A percentile compares a stretch with the other conserved stretches of the same genome.
phyloP scores from a whole-genome alignment of 2,329 filamentous ascomycete genomes.

The Aspergillus tamarii region DNA sequence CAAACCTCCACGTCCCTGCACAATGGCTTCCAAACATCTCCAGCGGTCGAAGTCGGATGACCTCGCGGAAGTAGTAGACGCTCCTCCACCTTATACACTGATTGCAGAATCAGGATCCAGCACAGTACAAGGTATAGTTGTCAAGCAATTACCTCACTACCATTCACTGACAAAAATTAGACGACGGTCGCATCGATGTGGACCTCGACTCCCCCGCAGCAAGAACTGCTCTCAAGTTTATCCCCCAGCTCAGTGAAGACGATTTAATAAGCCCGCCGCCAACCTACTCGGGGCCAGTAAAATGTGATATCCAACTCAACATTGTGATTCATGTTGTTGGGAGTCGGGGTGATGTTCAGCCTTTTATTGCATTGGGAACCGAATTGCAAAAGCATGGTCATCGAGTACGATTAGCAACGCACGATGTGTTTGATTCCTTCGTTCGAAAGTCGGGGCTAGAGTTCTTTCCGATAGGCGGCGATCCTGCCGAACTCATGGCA shows the following conservation, averaged over 20 bases:
- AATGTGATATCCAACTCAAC: constrained; percentile 44
- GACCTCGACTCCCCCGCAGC: constrained; percentile 24
- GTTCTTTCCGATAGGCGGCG: constrained; percentile 62
- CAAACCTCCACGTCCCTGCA: background rate
- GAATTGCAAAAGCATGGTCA: constrained; percentile 56
- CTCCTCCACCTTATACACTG: background rate
- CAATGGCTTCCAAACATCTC: background rate
- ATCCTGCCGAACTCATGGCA: constrained; percentile 57
- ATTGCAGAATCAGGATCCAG: background rate
- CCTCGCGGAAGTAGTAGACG: background rate
- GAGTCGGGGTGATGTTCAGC: constrained; percentile 62
- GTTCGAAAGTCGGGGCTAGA: constrained; percentile 58
- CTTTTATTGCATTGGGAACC: constrained; percentile 61
- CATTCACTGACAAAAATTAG: background rate
- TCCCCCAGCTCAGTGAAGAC: constrained; percentile 17
- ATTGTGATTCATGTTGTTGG: constrained; percentile 61
- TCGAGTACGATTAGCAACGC: constrained; percentile 61
- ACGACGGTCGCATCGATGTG: constrained; percentile 28
- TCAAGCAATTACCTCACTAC: background rate
- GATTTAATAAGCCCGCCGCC: constrained; percentile 20
- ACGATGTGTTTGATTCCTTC: constrained; percentile 57
- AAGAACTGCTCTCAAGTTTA: constrained; percentile 18
- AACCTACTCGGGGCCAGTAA: constrained; percentile 14
- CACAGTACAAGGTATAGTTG: background rate
- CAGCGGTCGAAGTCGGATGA: background rate